Conservation (phyloP, 2,329 filamentous ascomycete genomes). For the Xylariaceae sp. region DNA sequence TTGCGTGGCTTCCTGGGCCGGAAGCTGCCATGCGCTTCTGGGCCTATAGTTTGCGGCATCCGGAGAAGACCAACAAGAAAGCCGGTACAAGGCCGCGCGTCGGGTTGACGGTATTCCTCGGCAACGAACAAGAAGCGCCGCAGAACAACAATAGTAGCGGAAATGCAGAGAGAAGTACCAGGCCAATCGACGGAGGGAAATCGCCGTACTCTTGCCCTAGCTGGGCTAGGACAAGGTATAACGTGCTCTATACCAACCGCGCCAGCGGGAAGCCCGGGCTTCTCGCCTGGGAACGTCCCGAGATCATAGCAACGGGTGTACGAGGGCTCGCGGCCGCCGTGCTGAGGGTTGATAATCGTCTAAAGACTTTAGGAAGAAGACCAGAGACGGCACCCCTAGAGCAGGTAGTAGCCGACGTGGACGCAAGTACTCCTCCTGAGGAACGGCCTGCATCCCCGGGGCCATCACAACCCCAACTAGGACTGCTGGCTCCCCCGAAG, state of each 20-base stretch:
- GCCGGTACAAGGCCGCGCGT: conserved; percentile 47
- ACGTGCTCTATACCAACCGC: conserved; percentile 51
- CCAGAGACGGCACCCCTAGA: conserved; percentile 41
- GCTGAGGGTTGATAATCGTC: conserved; percentile 46
- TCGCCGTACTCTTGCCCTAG: conserved; percentile 52
- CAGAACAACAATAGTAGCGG: conserved; percentile 20
- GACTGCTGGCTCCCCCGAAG: conserved; percentile 32
- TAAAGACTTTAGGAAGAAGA: conserved; percentile 35
- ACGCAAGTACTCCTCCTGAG: neutral
- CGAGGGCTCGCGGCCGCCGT: conserved; percentile 50
- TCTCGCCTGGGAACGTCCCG: conserved; percentile 57
- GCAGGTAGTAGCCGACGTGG: conserved; percentile 40
- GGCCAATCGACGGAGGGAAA: conserved; percentile 13
- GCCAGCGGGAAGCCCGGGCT: conserved; percentile 51
- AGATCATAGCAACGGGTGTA: conserved; percentile 52
- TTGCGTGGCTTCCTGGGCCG: conserved; percentile 72
- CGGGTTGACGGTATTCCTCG: conserved; percentile 56
- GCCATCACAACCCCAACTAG: conserved; percentile 14
- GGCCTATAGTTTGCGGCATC: conserved; percentile 52
- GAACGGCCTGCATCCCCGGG: neutral
- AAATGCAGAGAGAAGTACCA: conserved; percentile 27
- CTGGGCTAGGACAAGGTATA: conserved; percentile 55
- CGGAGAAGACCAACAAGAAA: conserved; percentile 39
- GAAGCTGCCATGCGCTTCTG: conserved; percentile 66
- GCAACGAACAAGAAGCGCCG: conserved; percentile 35